Evolutionary conservation across 2,329 filamentous ascomycete genomes (phyloP).

Genomic region (Ascocoryne sarcoides): DNA sequence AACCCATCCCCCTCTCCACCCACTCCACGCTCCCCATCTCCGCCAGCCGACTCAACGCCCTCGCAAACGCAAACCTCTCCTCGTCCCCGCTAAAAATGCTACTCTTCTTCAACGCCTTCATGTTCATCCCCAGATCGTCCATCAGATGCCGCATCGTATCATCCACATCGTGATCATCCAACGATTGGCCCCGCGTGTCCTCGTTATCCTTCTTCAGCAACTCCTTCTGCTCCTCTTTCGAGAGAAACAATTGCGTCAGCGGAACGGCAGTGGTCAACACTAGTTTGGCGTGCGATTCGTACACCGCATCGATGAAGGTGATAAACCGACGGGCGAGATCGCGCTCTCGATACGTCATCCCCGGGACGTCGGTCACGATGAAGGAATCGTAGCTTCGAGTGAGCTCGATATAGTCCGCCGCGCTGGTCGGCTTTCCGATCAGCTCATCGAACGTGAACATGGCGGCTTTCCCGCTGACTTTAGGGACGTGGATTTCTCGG

Average conservation of each 20-base stretch:
- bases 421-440: slow-evolving; percentile 79
- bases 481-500: slow-evolving; percentile 76
- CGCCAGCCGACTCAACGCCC: slow-evolving; percentile 72
- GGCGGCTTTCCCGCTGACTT: slow-evolving; percentile 78
- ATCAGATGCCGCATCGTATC: slow-evolving; percentile 72
- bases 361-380: slow-evolving; percentile 81
- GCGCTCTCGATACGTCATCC: slow-evolving; percentile 78
- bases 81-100: slow-evolving; percentile 90
- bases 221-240: slow-evolving; percentile 57
- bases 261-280: slow-evolving; percentile 87
- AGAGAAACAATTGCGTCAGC: slow-evolving; percentile 77
- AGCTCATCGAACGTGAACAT: slow-evolving; percentile 91
- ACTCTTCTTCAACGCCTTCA: slow-evolving; percentile 74
- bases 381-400: slow-evolving; percentile 87
- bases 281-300: slow-evolving; percentile 86
- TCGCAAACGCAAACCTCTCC: slow-evolving; percentile 90
- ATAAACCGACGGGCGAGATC: slow-evolving; percentile 91
- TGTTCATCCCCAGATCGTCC: slow-evolving; percentile 80
- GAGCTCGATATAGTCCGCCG: slow-evolving; percentile 91
- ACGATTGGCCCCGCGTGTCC: slow-evolving; percentile 32
- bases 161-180: slow-evolving; percentile 36
- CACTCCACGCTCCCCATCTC: slow-evolving; percentile 95
- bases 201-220: slow-evolving; percentile 41
- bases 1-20: slow-evolving; percentile 68
- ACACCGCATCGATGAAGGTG: slow-evolving; percentile 94